Evolutionary conservation across 2,329 filamentous ascomycete genomes (phyloP).

Genomic region (Cadophora sp.): DNA sequence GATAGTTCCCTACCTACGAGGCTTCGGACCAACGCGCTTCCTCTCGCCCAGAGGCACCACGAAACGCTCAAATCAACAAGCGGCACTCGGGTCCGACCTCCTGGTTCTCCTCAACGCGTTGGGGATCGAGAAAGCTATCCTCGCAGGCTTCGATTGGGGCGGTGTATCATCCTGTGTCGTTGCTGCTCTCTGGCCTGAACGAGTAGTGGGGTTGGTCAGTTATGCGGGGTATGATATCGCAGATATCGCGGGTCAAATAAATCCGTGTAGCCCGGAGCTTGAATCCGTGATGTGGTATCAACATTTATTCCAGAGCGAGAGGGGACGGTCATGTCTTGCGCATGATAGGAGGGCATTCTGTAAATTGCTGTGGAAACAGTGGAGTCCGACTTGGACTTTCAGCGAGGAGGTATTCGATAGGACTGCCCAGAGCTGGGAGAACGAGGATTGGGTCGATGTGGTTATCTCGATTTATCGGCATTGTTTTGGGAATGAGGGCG

Average conservation of each 20-base stretch:
- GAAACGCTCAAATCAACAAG: neutral
- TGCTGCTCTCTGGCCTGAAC: neutral
- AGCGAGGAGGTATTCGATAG: neutral
- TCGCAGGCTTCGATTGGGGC: constrained; percentile 1
- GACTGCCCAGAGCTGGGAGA: neutral
- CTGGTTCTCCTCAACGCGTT: neutral
- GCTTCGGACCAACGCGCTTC: constrained; percentile 19
- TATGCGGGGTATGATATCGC: constrained; percentile 3
- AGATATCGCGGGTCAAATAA: neutral
- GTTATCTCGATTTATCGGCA: constrained; percentile 1
- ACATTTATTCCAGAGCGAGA: neutral
- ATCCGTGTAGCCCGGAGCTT: neutral
- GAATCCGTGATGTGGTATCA: constrained; percentile 8
- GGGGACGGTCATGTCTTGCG: neutral
- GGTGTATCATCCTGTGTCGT: neutral
- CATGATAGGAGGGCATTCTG: neutral
- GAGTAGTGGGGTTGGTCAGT: neutral
- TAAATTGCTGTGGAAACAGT: neutral
- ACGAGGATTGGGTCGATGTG: neutral
- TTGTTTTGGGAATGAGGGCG: neutral
- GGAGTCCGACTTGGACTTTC: neutral
- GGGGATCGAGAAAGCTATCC: neutral
- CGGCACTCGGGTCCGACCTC: constrained; percentile 1
- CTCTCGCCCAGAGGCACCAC: neutral
- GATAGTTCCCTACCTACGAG: constrained; percentile 20